Evolutionary conservation across 1,139 yeast species (phyloP).

Genomic region (Taiozyma onychis): DNA sequence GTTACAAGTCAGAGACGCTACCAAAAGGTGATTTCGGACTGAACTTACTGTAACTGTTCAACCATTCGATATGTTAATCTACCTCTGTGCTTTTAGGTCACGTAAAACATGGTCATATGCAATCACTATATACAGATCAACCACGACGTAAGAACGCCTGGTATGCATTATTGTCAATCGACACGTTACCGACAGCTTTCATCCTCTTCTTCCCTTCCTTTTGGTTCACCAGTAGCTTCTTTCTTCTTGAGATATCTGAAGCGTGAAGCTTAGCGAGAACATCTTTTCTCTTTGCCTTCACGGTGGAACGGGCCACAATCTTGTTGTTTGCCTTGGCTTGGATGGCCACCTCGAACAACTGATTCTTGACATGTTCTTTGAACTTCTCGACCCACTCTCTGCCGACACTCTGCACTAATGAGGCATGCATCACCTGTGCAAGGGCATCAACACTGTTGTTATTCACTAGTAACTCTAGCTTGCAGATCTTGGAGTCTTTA

Average conservation of each 20-base stretch:
- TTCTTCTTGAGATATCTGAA: constrained; percentile 84
- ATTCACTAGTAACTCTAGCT: constrained; percentile 83
- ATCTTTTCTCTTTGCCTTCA: constrained; percentile 89
- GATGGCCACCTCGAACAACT: constrained; percentile 86
- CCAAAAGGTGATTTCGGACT: not conserved
- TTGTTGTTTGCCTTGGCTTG: constrained; percentile 86
- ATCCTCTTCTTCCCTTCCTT: constrained; percentile 89
- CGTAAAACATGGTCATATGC: not conserved
- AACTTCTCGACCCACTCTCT: constrained; percentile 78
- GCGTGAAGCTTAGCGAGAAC: constrained; percentile 91
- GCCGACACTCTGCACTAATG: constrained; percentile 70
- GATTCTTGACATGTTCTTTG: constrained; percentile 72
- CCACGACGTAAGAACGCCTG: constrained; percentile 52
- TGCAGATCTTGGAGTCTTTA: constrained; percentile 70
- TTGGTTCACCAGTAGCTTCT: constrained; percentile 81
- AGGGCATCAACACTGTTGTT: constrained; percentile 90
- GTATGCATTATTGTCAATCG: constrained; percentile 78
- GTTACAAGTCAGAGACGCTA: no score
- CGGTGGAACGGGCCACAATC: constrained; percentile 86
- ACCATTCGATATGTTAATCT: not conserved
- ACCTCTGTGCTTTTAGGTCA: not conserved
- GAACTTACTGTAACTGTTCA: not conserved
- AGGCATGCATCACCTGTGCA: constrained; percentile 81
- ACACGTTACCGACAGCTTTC: constrained; percentile 74
- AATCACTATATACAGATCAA: not conserved